These are phyloP conservation scores for Smallanthus sonchifolius DNA, from an alignment of 129 eudicot genomes.

Conservation along the genomic window DNA sequence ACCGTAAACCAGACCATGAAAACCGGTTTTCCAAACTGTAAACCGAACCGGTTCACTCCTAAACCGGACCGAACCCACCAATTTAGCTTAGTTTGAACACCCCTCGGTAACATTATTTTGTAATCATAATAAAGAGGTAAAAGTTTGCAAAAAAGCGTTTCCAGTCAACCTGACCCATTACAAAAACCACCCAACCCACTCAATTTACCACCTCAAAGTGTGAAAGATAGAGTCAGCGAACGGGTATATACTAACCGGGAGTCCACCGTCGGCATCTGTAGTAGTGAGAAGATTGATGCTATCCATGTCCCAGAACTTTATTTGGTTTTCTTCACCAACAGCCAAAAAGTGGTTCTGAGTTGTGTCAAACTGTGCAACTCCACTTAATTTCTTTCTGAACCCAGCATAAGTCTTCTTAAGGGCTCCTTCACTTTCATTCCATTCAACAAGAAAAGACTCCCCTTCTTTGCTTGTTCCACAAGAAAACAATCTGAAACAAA, in stretches of 20 bases:
- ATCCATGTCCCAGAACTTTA: slow-evolving; percentile 99
- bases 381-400: slow-evolving; percentile 65
- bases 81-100: no score
- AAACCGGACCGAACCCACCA: no score
- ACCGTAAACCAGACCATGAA: no score
- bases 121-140: background rate
- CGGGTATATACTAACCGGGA: slow-evolving; percentile 57
- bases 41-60: no score
- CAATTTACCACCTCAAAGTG: background rate
- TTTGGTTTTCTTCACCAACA: slow-evolving; percentile 87
- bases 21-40: no score
- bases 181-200: background rate
- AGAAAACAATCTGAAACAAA: slow-evolving; percentile 69
- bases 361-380: slow-evolving; percentile 85
- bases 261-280: slow-evolving; percentile 90
- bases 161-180: background rate
- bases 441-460: slow-evolving; percentile 82
- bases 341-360: slow-evolving; percentile 92
- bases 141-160: background rate
- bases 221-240: background rate
- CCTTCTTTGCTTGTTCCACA: slow-evolving; percentile 98
- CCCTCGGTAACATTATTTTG: background rate
- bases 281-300: slow-evolving; percentile 46
- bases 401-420: slow-evolving; percentile 79
- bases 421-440: slow-evolving; percentile 99